phyloP scores from a whole-genome alignment of 78 protist genomes.

The Dictyostelium discoideum region DNA sequence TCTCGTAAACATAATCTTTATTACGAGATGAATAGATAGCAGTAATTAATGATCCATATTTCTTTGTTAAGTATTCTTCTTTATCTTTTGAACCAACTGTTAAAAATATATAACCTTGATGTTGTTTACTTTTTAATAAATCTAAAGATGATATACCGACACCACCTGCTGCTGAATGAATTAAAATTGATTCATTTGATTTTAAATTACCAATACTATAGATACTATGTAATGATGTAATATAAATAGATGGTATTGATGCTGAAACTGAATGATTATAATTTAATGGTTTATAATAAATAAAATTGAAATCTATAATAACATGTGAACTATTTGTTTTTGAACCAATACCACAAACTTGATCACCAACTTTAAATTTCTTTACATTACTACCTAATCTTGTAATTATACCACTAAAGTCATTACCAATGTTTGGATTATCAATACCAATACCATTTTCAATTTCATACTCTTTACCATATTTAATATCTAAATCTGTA shows the following conservation, averaged over 20 bases:
- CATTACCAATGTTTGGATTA: not conserved
- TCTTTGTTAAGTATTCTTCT: not conserved
- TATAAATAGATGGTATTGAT: not conserved
- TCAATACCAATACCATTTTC: not conserved
- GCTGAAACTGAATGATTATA: not conserved
- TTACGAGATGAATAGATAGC: slow-evolving; percentile 4
- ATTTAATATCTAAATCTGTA: not conserved
- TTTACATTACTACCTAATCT: not conserved
- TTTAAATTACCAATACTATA: not conserved
- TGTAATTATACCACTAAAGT: not conserved
- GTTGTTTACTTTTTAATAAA: slow-evolving; percentile 72
- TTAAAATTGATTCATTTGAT: too few species aligned
- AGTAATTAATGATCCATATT: slow-evolving; percentile 14
- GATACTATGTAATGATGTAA: not conserved
- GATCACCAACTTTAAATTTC: slow-evolving; percentile 19
- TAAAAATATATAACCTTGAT: not conserved
- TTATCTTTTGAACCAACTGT: slow-evolving; percentile 38
- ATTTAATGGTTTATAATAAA: not conserved
- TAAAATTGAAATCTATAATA: not conserved
- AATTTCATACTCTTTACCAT: not conserved
- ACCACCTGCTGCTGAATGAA: slow-evolving; percentile 10
- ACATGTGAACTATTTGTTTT: not conserved
- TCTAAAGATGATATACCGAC: slow-evolving; percentile 73
- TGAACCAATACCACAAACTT: not conserved
- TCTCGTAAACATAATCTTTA: not conserved